Percentiles rank a stretch among this genome's conserved stretches.
These are phyloP conservation scores for Backusella psychrophila DNA, from an alignment of 192 early-diverging fungal species.

Conservation along the genomic window DNA sequence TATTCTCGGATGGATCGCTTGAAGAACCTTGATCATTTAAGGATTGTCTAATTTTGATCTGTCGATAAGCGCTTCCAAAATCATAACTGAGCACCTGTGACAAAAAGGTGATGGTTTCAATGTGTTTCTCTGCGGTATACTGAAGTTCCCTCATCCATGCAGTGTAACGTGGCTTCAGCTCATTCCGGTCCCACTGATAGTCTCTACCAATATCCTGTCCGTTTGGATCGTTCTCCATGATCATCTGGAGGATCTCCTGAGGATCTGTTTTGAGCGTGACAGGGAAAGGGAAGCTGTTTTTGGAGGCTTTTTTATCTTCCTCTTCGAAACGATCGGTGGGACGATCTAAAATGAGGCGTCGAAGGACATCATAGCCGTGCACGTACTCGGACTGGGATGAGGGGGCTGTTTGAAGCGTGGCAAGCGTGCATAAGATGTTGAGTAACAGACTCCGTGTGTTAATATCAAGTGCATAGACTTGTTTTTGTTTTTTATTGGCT, in stretches of 20 bases:
- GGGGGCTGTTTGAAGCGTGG: conserved; percentile 24
- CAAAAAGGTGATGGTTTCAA: conserved; percentile 39
- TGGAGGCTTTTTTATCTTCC: not conserved
- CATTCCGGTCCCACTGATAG: not conserved
- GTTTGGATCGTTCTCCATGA: conserved; percentile 18
- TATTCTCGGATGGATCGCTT: not conserved
- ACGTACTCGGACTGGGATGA: conserved; percentile 10
- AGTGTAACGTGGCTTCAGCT: conserved; percentile 26
- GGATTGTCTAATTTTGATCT: conserved; percentile 26
- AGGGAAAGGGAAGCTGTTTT: conserved; percentile 18
- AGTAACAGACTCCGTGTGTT: conserved; percentile 32
- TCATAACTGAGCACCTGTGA: conserved; percentile 37
- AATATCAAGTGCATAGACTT: conserved; percentile 28
- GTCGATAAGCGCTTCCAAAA: conserved; percentile 38
- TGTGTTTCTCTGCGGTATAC: conserved; percentile 33
- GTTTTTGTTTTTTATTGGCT: conserved; percentile 28
- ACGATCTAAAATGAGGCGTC: conserved; percentile 24
- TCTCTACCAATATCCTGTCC: not conserved
- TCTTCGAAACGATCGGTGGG: conserved; percentile 6
- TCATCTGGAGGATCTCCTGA: conserved; percentile 16
- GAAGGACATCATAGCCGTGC: conserved; percentile 35
- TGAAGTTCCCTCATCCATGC: conserved; percentile 41
- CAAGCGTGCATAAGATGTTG: conserved; percentile 34
- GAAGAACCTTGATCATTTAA: not conserved
- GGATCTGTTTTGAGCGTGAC: conserved; percentile 31